Base-by-base conservation (phyloP, 768 basidiomycete species). In the Leccinum ochraceum region DNA sequence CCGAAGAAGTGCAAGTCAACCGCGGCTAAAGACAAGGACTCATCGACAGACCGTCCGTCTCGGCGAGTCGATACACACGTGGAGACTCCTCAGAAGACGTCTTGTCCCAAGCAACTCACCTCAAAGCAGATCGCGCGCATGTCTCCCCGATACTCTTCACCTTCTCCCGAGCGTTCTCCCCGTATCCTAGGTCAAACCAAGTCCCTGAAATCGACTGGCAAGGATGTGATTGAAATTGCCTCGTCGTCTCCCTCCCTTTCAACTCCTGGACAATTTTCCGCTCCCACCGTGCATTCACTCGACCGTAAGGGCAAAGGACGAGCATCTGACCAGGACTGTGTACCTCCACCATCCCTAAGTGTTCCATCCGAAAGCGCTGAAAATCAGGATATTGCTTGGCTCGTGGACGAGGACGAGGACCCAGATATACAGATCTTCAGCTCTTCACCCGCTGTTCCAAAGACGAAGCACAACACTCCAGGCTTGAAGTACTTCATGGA, bases 351-450 rank as follows among this genome's bases (percentile, higher is more conserved):
- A 16, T n/a, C 56, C 20, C 17, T 39, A n/a, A 13, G 53, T 32
- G 9, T 56, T 17, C 58, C 53, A 17, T 20, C 56, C 10, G 24
- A 48, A 56, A 60, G 34, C 30, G 52, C 48, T 14, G 61, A 57
- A 17, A 69, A 76, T 39, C 71, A 79, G 53, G 79, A 79, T 65
- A 86, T 89, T 75, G 80, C 83, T 2, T 89, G 87, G 88, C 75
- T 90, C 22, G 70, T 89, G 10, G 86, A 85, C 26, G 86, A 86
- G 59, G 86, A 88, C 55, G 87, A 80, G n/a, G 78, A 87, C 50
- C 78, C 77, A 10, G 76, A 78, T 49, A 75, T 86, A 63, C 77
- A 80, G 59, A 81, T 86, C 42, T 53, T 83, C n/a, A 75, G 77
- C 54, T 86, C 86, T 22, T 80, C 86, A 3, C 84, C 84, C 9